phyloP scores from a whole-genome alignment of 768 basidiomycete species.

The Sarcodon aspratus region DNA sequence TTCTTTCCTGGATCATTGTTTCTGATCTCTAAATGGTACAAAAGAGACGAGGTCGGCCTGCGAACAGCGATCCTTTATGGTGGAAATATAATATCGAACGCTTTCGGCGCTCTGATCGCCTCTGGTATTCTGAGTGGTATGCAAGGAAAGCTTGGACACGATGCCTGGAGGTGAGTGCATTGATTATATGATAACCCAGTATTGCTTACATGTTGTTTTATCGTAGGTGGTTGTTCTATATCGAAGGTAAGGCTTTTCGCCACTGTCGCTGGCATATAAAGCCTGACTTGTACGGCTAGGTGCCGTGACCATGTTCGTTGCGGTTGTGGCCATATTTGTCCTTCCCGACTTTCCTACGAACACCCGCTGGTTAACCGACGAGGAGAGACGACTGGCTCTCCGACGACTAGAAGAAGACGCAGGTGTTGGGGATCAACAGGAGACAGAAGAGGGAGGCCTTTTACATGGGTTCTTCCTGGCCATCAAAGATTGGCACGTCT shows the following conservation, averaged over 20 bases:
- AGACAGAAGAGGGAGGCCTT: slow-evolving; percentile 25
- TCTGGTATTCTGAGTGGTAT: slow-evolving; percentile 67
- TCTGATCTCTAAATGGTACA: slow-evolving; percentile 65
- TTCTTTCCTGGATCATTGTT: slow-evolving; percentile 53
- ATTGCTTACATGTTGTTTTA: not conserved
- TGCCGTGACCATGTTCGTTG: slow-evolving; percentile 40
- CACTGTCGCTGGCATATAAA: no score
- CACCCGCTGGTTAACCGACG: slow-evolving; percentile 47
- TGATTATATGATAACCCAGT: slow-evolving; percentile 18
- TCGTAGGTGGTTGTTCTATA: slow-evolving; percentile 49
- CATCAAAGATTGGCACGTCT: slow-evolving; percentile 71
- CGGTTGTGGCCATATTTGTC: slow-evolving; percentile 43
- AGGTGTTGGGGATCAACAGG: slow-evolving; percentile 37
- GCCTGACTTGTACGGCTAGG: no score
- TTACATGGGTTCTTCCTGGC: slow-evolving; percentile 44
- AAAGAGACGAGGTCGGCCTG: slow-evolving; percentile 54
- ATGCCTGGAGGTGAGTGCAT: slow-evolving; percentile 47
- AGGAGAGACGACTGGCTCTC: slow-evolving; percentile 45
- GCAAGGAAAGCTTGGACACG: slow-evolving; percentile 54
- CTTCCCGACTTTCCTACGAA: slow-evolving; percentile 68
- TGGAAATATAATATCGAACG: slow-evolving; percentile 70
- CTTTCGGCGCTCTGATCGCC: slow-evolving; percentile 71
- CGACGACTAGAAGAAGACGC: slow-evolving; percentile 55
- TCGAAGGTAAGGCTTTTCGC: slow-evolving; percentile 34
- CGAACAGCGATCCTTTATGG: slow-evolving; percentile 59